phyloP scores from a whole-genome alignment of 176 grass and related monocot genomes.

The Juncus inflexus region DNA sequence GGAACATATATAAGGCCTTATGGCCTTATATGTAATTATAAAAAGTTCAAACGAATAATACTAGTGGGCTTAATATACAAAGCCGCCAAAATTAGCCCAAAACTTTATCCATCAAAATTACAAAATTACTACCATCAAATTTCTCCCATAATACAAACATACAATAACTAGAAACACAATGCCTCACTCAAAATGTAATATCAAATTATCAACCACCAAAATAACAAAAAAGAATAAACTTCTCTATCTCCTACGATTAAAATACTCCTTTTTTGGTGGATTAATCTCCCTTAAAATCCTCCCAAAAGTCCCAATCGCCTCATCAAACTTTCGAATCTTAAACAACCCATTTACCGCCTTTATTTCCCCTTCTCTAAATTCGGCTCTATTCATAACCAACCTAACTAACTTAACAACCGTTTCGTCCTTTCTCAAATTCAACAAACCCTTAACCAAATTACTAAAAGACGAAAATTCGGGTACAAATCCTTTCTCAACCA shows the following conservation, averaged over 20 bases:
- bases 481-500: constrained; percentile 60
- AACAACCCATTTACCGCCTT: constrained; percentile 77
- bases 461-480: constrained; percentile 73
- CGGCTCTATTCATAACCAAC: constrained; percentile 56
- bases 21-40: no score
- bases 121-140: no score
- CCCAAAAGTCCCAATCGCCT: constrained; percentile 66
- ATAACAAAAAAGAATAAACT: not conserved
- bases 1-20: no score
- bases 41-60: no score
- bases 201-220: not conserved
- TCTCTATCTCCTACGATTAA: not conserved
- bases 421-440: constrained; percentile 74
- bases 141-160: no score
- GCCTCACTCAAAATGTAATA: no score
- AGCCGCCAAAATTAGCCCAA: no score
- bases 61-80: no score
- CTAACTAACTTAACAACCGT: constrained; percentile 51
- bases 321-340: constrained; percentile 70
- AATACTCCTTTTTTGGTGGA: constrained; percentile 22
- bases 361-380: constrained; percentile 48
- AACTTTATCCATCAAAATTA: no score
- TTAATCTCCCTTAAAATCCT: constrained; percentile 41
- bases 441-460: constrained; percentile 74
- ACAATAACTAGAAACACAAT: no score